Evolutionary conservation across 345 rosid species (phyloP).

Genomic region (Populus alba): DNA sequence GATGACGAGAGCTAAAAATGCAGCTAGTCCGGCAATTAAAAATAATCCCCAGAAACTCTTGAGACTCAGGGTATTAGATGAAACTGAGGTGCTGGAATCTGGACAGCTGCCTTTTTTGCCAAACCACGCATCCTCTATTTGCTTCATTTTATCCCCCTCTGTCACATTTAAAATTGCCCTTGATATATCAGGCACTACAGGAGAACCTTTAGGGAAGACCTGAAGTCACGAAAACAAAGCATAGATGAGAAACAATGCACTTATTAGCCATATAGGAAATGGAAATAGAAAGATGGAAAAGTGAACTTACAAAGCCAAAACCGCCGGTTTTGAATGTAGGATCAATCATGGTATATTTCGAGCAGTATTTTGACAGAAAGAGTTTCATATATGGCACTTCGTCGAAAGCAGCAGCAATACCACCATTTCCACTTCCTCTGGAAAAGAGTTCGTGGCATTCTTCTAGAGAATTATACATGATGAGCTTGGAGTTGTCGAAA

Average conservation of each 20-base stretch:
- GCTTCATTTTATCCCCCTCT: constrained; percentile 20
- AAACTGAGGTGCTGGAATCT: constrained; percentile 7
- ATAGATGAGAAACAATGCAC: constrained; percentile 6
- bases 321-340: constrained; percentile 12
- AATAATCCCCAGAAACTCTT: constrained; percentile 26
- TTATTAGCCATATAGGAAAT: constrained; percentile 12
- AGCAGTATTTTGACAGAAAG: constrained; percentile 37
- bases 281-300: background rate
- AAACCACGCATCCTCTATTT: constrained; percentile 18
- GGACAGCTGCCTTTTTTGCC: background rate
- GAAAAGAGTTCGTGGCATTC: constrained; percentile 27
- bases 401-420: constrained; percentile 33
- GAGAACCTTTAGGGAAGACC: constrained; percentile 25
- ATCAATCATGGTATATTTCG: constrained; percentile 4
- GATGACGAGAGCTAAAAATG: constrained; percentile 8
- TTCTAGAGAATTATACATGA: constrained; percentile 7
- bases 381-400: constrained; percentile 45
- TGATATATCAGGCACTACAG: constrained; percentile 21
- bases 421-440: constrained; percentile 15
- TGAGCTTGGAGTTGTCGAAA: constrained; percentile 16
- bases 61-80: constrained; percentile 19
- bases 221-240: background rate
- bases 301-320: constrained; percentile 19
- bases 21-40: constrained; percentile 20
- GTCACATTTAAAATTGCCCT: constrained; percentile 20